These are phyloP conservation scores for Boletus subcaerulescens DNA, from an alignment of 768 basidiomycete species.

Conservation along the genomic window DNA sequence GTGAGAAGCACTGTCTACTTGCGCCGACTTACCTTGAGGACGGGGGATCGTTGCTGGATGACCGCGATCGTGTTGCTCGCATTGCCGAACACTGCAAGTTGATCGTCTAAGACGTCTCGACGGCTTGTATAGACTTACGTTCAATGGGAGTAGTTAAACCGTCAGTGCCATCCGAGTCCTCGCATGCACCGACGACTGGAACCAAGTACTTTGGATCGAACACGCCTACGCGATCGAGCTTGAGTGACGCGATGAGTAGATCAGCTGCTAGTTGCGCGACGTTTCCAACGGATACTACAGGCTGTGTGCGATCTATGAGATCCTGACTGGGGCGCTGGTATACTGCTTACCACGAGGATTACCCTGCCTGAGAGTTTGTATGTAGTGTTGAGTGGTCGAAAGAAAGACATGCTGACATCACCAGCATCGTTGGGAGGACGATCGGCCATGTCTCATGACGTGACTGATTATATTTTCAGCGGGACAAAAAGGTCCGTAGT, in stretches of 20 bases:
- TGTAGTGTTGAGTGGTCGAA: slow-evolving; percentile 20
- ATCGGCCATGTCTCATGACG: too few species aligned
- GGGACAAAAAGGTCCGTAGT: too few species aligned
- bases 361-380: slow-evolving; percentile 31
- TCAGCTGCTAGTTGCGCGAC: slow-evolving; percentile 77
- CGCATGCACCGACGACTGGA: slow-evolving; percentile 71
- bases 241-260: slow-evolving; percentile 65
- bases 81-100: slow-evolving; percentile 59
- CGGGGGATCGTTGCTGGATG: slow-evolving; percentile 78
- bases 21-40: slow-evolving; percentile 55
- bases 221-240: slow-evolving; percentile 56
- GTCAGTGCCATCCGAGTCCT: slow-evolving; percentile 42
- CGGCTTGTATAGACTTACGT: slow-evolving; percentile 42
- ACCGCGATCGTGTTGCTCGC: slow-evolving; percentile 49
- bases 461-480: too few species aligned
- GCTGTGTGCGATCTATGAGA: slow-evolving; percentile 36
- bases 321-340: not conserved
- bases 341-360: slow-evolving; percentile 28
- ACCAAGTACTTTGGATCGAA: slow-evolving; percentile 62
- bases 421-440: not conserved
- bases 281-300: slow-evolving; percentile 78
- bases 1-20: not conserved
- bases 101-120: not conserved
- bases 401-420: slow-evolving; percentile 26
- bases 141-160: slow-evolving; percentile 76